Conservation (phyloP, 2,329 filamentous ascomycete genomes). For the Ophioceras dolichostomum region DNA sequence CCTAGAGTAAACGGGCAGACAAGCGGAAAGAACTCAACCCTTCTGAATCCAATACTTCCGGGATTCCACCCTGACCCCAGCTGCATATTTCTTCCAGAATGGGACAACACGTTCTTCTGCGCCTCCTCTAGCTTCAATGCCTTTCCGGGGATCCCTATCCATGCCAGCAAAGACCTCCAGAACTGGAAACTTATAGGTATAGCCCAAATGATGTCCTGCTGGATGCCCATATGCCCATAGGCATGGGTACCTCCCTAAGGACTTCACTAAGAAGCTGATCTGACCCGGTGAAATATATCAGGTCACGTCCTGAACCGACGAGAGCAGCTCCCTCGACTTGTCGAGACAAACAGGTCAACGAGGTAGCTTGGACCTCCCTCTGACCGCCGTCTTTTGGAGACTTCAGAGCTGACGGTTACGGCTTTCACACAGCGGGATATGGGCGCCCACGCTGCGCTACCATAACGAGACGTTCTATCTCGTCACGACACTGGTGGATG, state of each 20-base stretch:
- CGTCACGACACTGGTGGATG: constrained; percentile 18
- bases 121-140: constrained; percentile 28
- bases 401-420: too few relatives aligned
- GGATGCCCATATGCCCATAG: too few relatives aligned
- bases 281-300: too few relatives aligned
- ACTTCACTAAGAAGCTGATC: too few relatives aligned
- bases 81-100: constrained; percentile 23
- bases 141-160: constrained; percentile 30
- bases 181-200: constrained; percentile 24
- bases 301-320: constrained; percentile 22
- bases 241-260: too few relatives aligned
- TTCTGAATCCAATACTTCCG: constrained; percentile 26
- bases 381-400: too few relatives aligned
- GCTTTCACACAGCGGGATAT: constrained; percentile 15
- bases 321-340: constrained; percentile 20
- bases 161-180: constrained; percentile 28
- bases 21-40: constrained; percentile 11
- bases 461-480: constrained; percentile 17
- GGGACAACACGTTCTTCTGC: constrained; percentile 27
- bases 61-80: constrained; percentile 30
- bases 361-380: constrained; percentile 11
- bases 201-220: too few relatives aligned
- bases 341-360: constrained; percentile 17
- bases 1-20: background rate
- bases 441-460: constrained; percentile 18